Evolutionary conservation across 352 stramenopile species (phyloP).

Genomic region (Globisporangium carolinianum): DNA sequence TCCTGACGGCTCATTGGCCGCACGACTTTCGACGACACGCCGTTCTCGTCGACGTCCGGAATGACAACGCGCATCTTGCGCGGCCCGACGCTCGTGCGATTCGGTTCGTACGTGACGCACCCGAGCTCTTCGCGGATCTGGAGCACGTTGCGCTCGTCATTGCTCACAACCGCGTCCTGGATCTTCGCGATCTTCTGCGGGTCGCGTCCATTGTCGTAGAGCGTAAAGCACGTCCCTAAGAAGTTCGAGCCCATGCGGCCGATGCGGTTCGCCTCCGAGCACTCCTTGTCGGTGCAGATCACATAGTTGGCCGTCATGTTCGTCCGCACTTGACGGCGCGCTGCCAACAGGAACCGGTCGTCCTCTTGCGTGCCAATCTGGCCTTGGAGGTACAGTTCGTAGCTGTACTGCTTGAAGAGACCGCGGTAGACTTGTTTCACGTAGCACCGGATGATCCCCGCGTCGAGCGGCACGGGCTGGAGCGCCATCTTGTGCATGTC

Average conservation of each 20-base stretch:
- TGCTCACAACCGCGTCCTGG: slow-evolving; percentile 63
- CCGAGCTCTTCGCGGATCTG: slow-evolving; percentile 84
- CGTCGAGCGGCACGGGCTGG: slow-evolving; percentile 74
- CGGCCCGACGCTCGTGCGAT: slow-evolving; percentile 78
- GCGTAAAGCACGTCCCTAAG: slow-evolving; percentile 78
- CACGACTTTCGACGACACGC: slow-evolving; percentile 72
- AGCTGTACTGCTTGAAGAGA: slow-evolving; percentile 85
- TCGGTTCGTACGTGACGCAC: slow-evolving; percentile 83
- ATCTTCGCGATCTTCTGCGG: slow-evolving; percentile 86
- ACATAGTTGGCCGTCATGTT: slow-evolving; percentile 88
- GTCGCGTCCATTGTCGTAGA: slow-evolving; percentile 86
- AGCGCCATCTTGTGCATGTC: slow-evolving; percentile 74
- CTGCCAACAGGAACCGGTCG: slow-evolving; percentile 71
- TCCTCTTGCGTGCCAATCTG: slow-evolving; percentile 81
- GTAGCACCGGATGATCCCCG: slow-evolving; percentile 83
- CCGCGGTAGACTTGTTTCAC: slow-evolving; percentile 84
- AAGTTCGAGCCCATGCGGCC: slow-evolving; percentile 88
- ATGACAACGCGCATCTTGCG: slow-evolving; percentile 85
- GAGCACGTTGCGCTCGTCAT: slow-evolving; percentile 76
- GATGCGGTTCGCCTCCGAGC: slow-evolving; percentile 61
- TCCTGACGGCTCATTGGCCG: slow-evolving; percentile 81
- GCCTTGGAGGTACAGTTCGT: slow-evolving; percentile 78
- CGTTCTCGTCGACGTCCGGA: slow-evolving; percentile 76
- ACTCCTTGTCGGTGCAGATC: slow-evolving; percentile 81
- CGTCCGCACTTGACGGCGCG: slow-evolving; percentile 75